Percentiles rank a stretch among this genome's conserved stretches.
Evolutionary conservation across 257 asterid species (phyloP).

Genomic region (Scutellaria baicalensis): DNA sequence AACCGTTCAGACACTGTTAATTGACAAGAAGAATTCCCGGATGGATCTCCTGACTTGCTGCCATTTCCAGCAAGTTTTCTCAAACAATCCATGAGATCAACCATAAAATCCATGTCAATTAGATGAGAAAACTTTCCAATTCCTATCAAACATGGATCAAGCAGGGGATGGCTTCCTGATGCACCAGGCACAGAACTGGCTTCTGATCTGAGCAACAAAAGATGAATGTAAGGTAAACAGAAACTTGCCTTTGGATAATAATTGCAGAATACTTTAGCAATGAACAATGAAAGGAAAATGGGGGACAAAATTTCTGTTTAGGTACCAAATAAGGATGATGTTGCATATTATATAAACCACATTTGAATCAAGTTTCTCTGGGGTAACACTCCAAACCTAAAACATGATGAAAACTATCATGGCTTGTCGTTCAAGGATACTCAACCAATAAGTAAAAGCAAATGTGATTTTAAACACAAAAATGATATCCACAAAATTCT

Average conservation of each 20-base stretch:
- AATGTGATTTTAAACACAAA: background rate
- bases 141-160: constrained; percentile 83
- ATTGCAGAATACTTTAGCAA: background rate
- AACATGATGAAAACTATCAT: background rate
- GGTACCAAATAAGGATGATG: background rate
- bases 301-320: background rate
- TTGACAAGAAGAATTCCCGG: constrained; percentile 32
- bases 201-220: constrained; percentile 47
- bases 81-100: constrained; percentile 76
- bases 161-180: constrained; percentile 66
- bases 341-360: background rate
- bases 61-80: constrained; percentile 75
- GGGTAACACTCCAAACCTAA: background rate
- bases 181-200: constrained; percentile 29
- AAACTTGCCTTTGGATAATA: background rate
- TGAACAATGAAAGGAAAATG: background rate
- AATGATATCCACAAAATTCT: background rate
- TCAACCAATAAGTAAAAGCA: background rate
- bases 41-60: constrained; percentile 29
- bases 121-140: constrained; percentile 86
- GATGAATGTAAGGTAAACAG: constrained; percentile 8
- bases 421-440: background rate
- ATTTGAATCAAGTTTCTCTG: background rate
- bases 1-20: constrained; percentile 73
- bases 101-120: constrained; percentile 89